phyloP scores from a whole-genome alignment of 1,284 basidiomycete genomes.

The Heterobasidion annosum region DNA sequence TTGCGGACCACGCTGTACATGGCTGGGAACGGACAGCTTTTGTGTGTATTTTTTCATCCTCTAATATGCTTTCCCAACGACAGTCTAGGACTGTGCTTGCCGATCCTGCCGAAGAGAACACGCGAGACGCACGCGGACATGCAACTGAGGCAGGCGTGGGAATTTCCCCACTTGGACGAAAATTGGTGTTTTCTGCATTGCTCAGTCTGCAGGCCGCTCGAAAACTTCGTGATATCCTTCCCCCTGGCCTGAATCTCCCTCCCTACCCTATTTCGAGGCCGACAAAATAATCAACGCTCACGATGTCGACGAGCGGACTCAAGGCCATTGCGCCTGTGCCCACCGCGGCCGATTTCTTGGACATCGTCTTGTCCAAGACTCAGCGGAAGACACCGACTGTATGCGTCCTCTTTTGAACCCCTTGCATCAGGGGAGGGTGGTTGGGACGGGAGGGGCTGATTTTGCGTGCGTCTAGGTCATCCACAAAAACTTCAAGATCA shows the following conservation, averaged over 20 bases:
- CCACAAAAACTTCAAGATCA: constrained; percentile 99
- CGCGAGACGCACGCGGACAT: too few species aligned
- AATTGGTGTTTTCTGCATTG: background rate
- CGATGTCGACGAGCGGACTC: constrained; percentile 80
- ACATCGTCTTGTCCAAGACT: constrained; percentile 91
- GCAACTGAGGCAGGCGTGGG: background rate
- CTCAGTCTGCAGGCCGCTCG: background rate
- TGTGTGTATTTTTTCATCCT: too few species aligned
- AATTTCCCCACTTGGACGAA: background rate
- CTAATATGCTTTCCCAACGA: too few species aligned
- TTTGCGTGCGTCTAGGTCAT: constrained; percentile 54
- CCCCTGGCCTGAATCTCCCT: background rate
- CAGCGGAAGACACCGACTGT: constrained; percentile 97
- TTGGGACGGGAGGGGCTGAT: background rate
- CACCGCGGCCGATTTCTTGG: constrained; percentile 90
- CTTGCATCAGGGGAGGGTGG: background rate
- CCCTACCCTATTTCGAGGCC: background rate
- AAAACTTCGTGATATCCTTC: background rate
- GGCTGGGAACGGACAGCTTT: too few species aligned
- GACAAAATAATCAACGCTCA: background rate
- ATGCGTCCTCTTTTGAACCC: constrained; percentile 13
- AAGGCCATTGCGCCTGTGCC: constrained; percentile 97
- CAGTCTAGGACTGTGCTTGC: too few species aligned
- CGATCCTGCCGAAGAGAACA: too few species aligned
- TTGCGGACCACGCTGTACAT: background rate